These are phyloP conservation scores for Blepharisma japonicum DNA, from an alignment of 73 alveolate species.

Conservation along the genomic window DNA sequence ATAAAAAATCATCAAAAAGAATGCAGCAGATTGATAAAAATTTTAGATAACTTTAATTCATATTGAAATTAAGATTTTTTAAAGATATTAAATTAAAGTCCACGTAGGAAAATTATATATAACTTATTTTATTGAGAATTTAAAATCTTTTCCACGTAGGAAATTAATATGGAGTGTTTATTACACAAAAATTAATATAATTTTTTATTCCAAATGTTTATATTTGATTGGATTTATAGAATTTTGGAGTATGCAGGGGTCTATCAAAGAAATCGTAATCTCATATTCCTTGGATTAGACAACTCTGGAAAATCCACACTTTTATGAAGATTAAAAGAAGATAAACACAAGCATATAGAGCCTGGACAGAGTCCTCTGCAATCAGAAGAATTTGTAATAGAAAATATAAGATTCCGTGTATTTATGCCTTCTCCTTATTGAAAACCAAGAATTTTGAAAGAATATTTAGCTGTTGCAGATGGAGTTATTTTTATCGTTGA, in stretches of 20 bases:
- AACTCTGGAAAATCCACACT: conserved; percentile 90
- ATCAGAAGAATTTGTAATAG: conserved; percentile 96
- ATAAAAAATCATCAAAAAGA: conserved; percentile 50
- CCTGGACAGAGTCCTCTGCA: conserved; percentile 98
- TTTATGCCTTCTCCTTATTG: conserved; percentile 96
- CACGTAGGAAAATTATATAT: too few relatives aligned
- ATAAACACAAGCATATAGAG: conserved; percentile 91
- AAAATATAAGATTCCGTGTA: conserved; percentile 94
- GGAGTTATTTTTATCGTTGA: conserved; percentile 98
- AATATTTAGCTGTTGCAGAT: conserved; percentile 94
- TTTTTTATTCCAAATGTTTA: conserved; percentile 77
- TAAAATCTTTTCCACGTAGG: too few relatives aligned
- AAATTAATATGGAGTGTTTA: too few relatives aligned
- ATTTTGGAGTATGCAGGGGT: conserved; percentile 85
- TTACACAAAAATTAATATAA: too few relatives aligned
- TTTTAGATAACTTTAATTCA: conserved; percentile 49
- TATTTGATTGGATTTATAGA: conserved; percentile 75
- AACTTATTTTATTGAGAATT: too few relatives aligned
- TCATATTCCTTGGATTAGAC: conserved; percentile 89
- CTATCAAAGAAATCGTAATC: conserved; percentile 92
- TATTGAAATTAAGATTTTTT: conserved; percentile 46
- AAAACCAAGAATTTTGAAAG: conserved; percentile 95
- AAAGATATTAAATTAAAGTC: too few relatives aligned
- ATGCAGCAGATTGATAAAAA: conserved; percentile 70
- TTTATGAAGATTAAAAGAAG: conserved; percentile 94